These are phyloP conservation scores for Gigaspora rosea DNA, from an alignment of 192 early-diverging fungal species.

Conservation along the genomic window DNA sequence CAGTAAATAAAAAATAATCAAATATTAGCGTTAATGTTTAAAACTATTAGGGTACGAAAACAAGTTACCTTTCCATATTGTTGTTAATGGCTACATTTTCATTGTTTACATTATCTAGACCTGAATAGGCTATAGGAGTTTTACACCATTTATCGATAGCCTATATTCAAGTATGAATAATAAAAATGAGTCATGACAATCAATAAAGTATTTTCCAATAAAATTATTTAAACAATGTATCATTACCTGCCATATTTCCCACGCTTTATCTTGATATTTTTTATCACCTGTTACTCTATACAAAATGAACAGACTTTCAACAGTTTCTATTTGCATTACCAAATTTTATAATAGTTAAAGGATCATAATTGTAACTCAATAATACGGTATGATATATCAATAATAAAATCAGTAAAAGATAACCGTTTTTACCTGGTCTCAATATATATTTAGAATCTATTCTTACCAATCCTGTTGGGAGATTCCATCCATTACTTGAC, in stretches of 20 bases:
- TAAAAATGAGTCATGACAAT: neutral
- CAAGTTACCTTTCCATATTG: slow-evolving; percentile 55
- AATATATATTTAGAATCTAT: neutral
- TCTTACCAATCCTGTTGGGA: neutral
- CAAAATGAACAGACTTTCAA: slow-evolving; percentile 75
- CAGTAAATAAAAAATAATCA: neutral
- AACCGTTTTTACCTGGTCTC: neutral
- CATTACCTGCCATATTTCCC: slow-evolving; percentile 62
- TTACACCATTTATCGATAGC: slow-evolving; percentile 51
- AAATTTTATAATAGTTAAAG: neutral
- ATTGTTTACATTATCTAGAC: slow-evolving; percentile 46
- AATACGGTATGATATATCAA: neutral
- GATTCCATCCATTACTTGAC: neutral
- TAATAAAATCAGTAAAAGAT: neutral
- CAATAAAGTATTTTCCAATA: neutral
- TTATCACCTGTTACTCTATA: slow-evolving; percentile 72
- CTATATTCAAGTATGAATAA: slow-evolving; percentile 19
- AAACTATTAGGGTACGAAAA: neutral
- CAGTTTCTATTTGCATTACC: slow-evolving; percentile 48
- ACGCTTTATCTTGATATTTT: slow-evolving; percentile 66
- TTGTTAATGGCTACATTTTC: slow-evolving; percentile 39
- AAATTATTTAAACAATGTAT: neutral
- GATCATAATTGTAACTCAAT: neutral
- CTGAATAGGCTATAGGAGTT: slow-evolving; percentile 50
- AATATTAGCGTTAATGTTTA: neutral